phyloP scores from a whole-genome alignment of 2,329 filamentous ascomycete genomes.

The Claviceps sp. region DNA sequence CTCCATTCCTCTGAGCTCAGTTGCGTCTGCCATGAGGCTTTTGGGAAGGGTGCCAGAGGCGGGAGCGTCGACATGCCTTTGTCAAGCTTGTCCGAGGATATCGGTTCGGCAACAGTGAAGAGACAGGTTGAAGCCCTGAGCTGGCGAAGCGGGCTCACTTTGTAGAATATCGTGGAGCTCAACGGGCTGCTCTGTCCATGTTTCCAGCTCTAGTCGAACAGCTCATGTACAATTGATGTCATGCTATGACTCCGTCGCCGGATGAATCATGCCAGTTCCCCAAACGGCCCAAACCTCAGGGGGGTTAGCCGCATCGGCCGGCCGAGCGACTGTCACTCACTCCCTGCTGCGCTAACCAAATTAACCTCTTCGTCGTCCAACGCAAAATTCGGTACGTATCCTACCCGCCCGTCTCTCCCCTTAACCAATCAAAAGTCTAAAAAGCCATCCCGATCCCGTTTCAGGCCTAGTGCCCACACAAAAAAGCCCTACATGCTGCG shows the following conservation, averaged over 20 bases:
- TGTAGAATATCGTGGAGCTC: background rate
- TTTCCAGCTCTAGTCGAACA: background rate
- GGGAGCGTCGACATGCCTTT: constrained; percentile 26
- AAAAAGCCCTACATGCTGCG: constrained; percentile 7
- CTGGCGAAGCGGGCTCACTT: background rate
- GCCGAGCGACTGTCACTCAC: background rate
- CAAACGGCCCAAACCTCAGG: background rate
- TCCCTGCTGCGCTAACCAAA: background rate
- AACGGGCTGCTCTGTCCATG: background rate
- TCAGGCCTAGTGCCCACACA: constrained; percentile 12
- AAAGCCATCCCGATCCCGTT: background rate
- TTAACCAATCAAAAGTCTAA: constrained; percentile 6
- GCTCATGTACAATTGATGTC: background rate
- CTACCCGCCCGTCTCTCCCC: background rate
- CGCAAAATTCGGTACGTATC: constrained; percentile 6
- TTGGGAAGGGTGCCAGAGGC: constrained; percentile 65
- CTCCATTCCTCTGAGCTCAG: constrained; percentile 64
- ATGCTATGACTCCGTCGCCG: constrained; percentile 4
- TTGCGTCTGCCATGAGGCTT: constrained; percentile 49
- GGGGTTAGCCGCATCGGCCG: background rate
- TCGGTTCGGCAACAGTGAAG: background rate
- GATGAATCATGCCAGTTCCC: constrained; percentile 9
- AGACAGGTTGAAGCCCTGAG: background rate
- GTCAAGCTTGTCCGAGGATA: constrained; percentile 16
- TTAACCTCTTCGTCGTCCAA: background rate